Evolutionary conservation across 371 early-diverging fungal species (phyloP).

Genomic region (Entomophthora muscae): DNA sequence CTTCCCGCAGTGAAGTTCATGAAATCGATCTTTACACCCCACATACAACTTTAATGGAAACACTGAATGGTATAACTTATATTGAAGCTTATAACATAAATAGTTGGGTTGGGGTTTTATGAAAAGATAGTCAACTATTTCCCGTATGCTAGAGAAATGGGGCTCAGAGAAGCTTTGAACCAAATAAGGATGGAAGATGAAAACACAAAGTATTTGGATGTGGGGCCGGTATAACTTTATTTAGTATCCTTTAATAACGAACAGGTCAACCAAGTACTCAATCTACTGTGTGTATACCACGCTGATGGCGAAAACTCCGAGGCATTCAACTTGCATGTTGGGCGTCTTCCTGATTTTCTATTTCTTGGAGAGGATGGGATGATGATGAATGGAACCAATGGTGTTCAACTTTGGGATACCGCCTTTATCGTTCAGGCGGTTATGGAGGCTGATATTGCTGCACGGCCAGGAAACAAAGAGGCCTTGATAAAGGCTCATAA

Average conservation of each 20-base stretch:
- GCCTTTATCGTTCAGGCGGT: conserved; percentile 72
- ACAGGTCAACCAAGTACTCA: conserved; percentile 77
- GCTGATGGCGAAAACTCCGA: conserved; percentile 75
- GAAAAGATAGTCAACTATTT: conserved; percentile 30
- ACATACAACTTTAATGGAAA: conserved; percentile 55
- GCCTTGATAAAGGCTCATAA: conserved; percentile 46
- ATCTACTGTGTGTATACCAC: conserved; percentile 64
- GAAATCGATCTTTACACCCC: conserved; percentile 72
- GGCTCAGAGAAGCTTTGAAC: conserved; percentile 51
- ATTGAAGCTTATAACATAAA: not conserved
- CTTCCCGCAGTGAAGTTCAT: conserved; percentile 64
- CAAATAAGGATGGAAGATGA: conserved; percentile 78
- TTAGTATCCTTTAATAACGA: conserved; percentile 6
- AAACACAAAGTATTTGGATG: conserved; percentile 71
- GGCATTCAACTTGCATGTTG: conserved; percentile 55
- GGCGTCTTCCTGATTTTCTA: conserved; percentile 62
- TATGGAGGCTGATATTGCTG: conserved; percentile 27
- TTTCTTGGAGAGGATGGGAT: conserved; percentile 83
- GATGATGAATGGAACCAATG: conserved; percentile 95
- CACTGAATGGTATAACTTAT: conserved; percentile 35
- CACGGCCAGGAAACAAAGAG: conserved; percentile 43
- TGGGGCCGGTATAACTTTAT: conserved; percentile 50
- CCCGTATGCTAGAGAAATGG: conserved; percentile 39
- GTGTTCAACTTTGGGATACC: conserved; percentile 94
- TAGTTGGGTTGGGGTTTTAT: conserved; percentile 37